A percentile compares a stretch with the other conserved stretches of the same genome.
Conservation (phyloP, 192 early-diverging fungal genomes). For the Backusella luteola region DNA sequence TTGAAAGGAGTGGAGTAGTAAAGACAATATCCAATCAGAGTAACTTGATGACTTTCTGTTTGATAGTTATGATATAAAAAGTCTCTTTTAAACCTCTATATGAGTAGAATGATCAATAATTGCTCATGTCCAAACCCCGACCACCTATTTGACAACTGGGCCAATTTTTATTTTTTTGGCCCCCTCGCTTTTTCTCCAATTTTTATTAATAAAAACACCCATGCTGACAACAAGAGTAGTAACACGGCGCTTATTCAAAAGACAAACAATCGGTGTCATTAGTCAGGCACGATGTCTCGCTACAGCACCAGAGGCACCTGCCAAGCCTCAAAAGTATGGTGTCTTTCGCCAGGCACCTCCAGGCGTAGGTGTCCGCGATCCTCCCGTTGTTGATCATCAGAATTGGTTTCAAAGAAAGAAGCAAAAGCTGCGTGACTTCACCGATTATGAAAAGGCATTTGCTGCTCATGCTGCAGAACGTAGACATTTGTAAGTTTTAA, state of each 20-base stretch:
- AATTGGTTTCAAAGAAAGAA: conserved; percentile 26
- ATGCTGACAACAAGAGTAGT: conserved; percentile 2
- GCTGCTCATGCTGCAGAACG: conserved; percentile 46
- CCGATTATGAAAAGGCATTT: conserved; percentile 45
- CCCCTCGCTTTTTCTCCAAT: not conserved
- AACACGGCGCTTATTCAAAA: not conserved
- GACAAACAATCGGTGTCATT: not conserved
- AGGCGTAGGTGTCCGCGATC: conserved; percentile 28
- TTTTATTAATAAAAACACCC: not conserved
- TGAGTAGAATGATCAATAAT: too few relatives aligned
- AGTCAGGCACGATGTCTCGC: not conserved
- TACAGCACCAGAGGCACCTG: not conserved
- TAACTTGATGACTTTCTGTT: too few relatives aligned
- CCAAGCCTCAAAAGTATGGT: not conserved
- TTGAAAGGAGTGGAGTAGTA: too few relatives aligned
- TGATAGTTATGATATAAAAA: too few relatives aligned
- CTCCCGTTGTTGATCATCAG: conserved; percentile 26
- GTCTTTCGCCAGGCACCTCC: conserved; percentile 20
- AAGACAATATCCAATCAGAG: too few relatives aligned
- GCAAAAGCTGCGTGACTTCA: conserved; percentile 46
- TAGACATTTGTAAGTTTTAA: conserved; percentile 43
- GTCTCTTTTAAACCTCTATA: too few relatives aligned
- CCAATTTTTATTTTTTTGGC: not conserved
- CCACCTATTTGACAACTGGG: not conserved
- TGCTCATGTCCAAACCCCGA: too few relatives aligned